Conservation (phyloP, 2,329 filamentous ascomycete genomes). For the Knufia fluminis region DNA sequence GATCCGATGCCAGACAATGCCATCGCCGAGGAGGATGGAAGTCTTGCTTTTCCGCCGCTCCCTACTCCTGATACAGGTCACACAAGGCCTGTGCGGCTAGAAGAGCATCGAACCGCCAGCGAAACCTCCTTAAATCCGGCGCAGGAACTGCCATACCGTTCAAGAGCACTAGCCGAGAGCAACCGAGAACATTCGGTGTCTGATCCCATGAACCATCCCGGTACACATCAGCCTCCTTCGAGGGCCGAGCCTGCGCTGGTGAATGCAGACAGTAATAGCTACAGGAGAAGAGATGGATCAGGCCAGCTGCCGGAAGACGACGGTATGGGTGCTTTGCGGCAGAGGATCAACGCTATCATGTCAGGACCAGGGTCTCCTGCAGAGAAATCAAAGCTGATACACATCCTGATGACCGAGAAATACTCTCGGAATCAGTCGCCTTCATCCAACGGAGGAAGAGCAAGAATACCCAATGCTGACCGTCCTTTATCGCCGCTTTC, state of each 20-base stretch:
- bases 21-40: constrained; percentile 6
- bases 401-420: constrained; percentile 59
- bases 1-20: constrained; percentile 19
- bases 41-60: constrained; percentile 16
- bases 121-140: constrained; percentile 23
- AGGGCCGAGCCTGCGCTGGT: neutral
- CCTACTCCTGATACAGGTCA: constrained; percentile 10
- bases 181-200: constrained; percentile 17
- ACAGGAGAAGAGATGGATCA: constrained; percentile 18
- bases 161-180: constrained; percentile 15
- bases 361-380: constrained; percentile 46
- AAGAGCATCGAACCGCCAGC: constrained; percentile 17
- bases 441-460: neutral
- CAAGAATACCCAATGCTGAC: constrained; percentile 12
- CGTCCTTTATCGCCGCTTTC: constrained; percentile 27
- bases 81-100: constrained; percentile 7
- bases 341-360: constrained; percentile 61
- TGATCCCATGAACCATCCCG: constrained; percentile 13
- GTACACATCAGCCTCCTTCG: constrained; percentile 6
- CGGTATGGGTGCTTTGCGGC: constrained; percentile 61
- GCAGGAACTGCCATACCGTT: constrained; percentile 18
- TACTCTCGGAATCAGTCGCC: constrained; percentile 41
- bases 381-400: constrained; percentile 65
- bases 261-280: neutral
- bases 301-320: constrained; percentile 61